A percentile compares a stretch with the other conserved stretches of the same genome.
Evolutionary conservation across 768 basidiomycete species (phyloP).

Genomic region (Boletus barrowsii): DNA sequence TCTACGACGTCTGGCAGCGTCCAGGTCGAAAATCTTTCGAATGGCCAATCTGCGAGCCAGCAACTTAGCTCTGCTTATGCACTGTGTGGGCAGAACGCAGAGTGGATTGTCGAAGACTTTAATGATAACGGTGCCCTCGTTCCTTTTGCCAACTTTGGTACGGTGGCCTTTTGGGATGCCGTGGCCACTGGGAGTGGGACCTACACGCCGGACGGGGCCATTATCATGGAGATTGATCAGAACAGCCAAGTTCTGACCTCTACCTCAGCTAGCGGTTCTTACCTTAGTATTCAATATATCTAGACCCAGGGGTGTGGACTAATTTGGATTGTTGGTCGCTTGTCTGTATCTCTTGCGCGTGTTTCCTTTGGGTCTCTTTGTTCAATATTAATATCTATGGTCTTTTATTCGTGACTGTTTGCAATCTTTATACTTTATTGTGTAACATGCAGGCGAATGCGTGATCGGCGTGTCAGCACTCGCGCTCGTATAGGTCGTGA

Average conservation of each 20-base stretch:
- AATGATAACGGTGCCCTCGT: rapidly evolving
- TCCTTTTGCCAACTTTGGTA: conserved; percentile 4
- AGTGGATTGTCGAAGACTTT: conserved; percentile 12
- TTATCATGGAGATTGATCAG: neutral
- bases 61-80: neutral
- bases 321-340: too few relatives aligned
- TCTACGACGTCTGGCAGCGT: neutral
- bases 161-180: conserved; percentile 5
- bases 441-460: too few relatives aligned
- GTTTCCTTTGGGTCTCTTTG: too few relatives aligned
- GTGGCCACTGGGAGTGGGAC: neutral
- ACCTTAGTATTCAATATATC: neutral
- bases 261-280: neutral
- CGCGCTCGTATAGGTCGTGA: too few relatives aligned
- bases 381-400: too few relatives aligned
- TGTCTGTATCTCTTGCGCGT: too few relatives aligned
- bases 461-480: too few relatives aligned
- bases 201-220: neutral
- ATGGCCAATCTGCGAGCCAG: neutral
- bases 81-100: conserved; percentile 5
- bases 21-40: conserved; percentile 7
- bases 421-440: too few relatives aligned
- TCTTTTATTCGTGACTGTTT: too few relatives aligned
- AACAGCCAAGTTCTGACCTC: neutral
- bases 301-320: neutral